phyloP scores from a whole-genome alignment of 441 rosid species.

The Dalechampia spathulata region DNA sequence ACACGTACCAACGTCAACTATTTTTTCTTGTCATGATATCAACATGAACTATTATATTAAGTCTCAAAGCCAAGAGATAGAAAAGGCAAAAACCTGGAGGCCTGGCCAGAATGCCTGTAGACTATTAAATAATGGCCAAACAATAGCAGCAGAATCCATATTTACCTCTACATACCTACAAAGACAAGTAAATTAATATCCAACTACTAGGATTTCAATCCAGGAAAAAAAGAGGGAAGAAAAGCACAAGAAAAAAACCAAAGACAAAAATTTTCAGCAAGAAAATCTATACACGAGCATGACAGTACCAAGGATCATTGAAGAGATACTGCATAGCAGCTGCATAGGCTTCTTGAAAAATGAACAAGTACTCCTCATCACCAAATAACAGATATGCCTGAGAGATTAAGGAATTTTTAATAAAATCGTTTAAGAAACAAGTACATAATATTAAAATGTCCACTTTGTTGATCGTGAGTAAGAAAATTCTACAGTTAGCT shows the following conservation, averaged over 20 bases:
- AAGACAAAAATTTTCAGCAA: neutral
- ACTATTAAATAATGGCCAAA: slow-evolving; percentile 96
- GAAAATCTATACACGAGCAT: slow-evolving; percentile 15
- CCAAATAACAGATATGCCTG: slow-evolving; percentile 97
- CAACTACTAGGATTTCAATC: slow-evolving; percentile 6
- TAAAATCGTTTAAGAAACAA: neutral
- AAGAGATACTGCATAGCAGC: slow-evolving; percentile 88
- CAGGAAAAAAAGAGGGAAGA: no score
- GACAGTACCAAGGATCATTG: slow-evolving; percentile 90
- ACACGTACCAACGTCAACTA: neutral
- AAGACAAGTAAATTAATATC: slow-evolving; percentile 10
- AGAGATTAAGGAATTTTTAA: slow-evolving; percentile 15
- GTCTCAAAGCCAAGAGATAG: slow-evolving; percentile 5
- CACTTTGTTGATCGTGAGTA: neutral
- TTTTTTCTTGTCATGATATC: neutral
- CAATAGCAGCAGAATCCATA: slow-evolving; percentile 98
- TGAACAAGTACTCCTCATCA: slow-evolving; percentile 86
- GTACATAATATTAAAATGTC: neutral
- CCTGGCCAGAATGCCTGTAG: slow-evolving; percentile 99
- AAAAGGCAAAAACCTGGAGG: slow-evolving; percentile 59
- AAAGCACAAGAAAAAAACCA: neutral
- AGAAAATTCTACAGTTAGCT: neutral
- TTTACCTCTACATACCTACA: slow-evolving; percentile 97
- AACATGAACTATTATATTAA: no score
- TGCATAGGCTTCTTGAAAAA: slow-evolving; percentile 91